A percentile compares a stretch with the other conserved stretches of the same genome.
Conservation (phyloP, 2,329 filamentous ascomycete genomes). For the Dendryphion nanum region DNA sequence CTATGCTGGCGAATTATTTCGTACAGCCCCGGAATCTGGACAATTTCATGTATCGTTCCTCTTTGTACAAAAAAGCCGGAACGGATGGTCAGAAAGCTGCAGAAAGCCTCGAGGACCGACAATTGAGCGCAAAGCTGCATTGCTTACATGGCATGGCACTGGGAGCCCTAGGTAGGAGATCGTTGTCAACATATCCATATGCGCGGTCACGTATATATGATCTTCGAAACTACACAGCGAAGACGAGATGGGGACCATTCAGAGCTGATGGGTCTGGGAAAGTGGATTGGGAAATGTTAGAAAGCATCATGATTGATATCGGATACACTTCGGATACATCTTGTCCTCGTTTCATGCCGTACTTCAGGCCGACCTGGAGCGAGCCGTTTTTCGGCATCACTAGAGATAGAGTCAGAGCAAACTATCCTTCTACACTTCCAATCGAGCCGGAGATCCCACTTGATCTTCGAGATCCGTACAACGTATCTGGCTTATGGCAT, state of each 20-base stretch:
- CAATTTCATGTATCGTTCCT: constrained; percentile 63
- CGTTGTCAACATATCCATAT: constrained; percentile 53
- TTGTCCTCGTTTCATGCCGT: constrained; percentile 19
- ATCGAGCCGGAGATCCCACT: constrained; percentile 43
- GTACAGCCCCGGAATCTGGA: constrained; percentile 52
- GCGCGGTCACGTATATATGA: constrained; percentile 73
- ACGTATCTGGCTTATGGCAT: constrained; percentile 69
- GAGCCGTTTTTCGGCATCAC: constrained; percentile 28
- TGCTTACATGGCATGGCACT: constrained; percentile 66
- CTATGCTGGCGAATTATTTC: constrained; percentile 41
- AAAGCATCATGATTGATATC: constrained; percentile 70
- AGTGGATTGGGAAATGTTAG: constrained; percentile 79
- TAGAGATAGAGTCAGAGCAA: constrained; percentile 11
- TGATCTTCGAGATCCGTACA: constrained; percentile 65
- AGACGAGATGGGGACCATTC: constrained; percentile 71
- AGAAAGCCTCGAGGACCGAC: constrained; percentile 48
- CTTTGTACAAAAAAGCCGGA: constrained; percentile 54
- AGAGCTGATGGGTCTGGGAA: constrained; percentile 58
- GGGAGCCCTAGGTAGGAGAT: constrained; percentile 28
- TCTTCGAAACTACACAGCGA: constrained; percentile 63
- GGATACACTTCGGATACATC: constrained; percentile 54
- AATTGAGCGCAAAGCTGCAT: constrained; percentile 70
- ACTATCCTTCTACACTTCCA: constrained; percentile 14
- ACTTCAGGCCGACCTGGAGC: constrained; percentile 29
- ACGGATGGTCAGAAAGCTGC: constrained; percentile 41